Evolutionary conservation across 495 filamentous ascomycete genomes (phyloP), one percentile per base, ranked within the genome.

Genomic region (Penicillium steckii): DNA sequence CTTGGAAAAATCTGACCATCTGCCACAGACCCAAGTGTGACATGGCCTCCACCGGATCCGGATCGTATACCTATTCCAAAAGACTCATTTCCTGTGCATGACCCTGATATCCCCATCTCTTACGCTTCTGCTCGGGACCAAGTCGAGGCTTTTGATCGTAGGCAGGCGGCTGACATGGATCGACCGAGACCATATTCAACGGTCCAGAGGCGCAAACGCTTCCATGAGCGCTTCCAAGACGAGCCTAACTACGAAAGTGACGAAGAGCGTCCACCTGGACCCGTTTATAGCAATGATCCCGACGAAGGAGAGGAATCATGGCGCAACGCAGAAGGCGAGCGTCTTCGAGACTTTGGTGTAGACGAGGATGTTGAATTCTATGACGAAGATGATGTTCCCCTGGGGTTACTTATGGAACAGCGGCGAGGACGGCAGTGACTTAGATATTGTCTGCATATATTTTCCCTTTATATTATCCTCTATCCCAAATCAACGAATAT

Each of bases 41-140:
- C 72, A n/a, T 97, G 94, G 94, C 94, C 94, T 18, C 94, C 95
- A 3, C 81, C 84, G 1, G 93, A 97, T 65, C 91, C 91, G 38
- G 93, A 97, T 52, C 88, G 91, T 51, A 76, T 89, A 55, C 80
- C 84, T 60, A 53, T 62, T 49, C 72, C 67, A 44, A 66, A 59
- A 30, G 69, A 60, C 64, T 65, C 61, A 10, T 42, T 53, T 17
- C 40, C 46, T 12, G 53, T 48, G 6, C 44, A 59, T 41, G 67
- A 67, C 29, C 60, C 72, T 29, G 8, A 49, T 4, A 72, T 70
- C 54, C 69, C 57, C 7, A 51, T 71, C 32, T 44, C 62, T 44
- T 64, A 61, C 26, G 56, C 65, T 5, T 66, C 65, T 7, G 73
- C 80, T 15, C 53, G 71, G 29, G 73, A 81, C 9, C 74, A 83